Evolutionary conservation across 768 basidiomycete species (phyloP), one percentile per base, ranked within the genome.

Genomic region (Mycena capillaripes): DNA sequence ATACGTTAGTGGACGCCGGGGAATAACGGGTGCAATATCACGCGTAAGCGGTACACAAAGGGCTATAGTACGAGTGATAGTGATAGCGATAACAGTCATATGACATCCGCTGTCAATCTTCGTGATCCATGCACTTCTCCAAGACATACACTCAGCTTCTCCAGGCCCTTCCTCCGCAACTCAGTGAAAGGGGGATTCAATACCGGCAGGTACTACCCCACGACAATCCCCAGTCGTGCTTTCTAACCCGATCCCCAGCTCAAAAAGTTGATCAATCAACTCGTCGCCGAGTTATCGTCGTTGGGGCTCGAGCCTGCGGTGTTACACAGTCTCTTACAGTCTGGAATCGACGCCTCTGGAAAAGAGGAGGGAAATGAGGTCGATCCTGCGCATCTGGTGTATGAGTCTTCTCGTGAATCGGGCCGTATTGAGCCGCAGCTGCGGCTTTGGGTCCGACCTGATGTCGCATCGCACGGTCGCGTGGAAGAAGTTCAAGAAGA

Each of bases 241-340:
- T 65, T 40, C 36, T 69, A 11, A 27, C 60, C 32, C 61, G 44
- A 56, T 27, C 53, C 73, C 48, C 76, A 97, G 94, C 90, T 98
- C 66, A 98, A 98, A 83, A 96, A 94, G 76, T 84, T 97, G 36
- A 97, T 98, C 75, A 94, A 95, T 72, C 88, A 92, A 77, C 89
- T 96, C 44, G 95, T 94, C 0, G 81, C 83, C 11, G 97, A 98
- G 81, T 90, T 98, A 21, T 85, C 89, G 4, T 86, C 89, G 2
- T 83, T 96, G 27, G 97, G 95, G 0, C 82, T 92, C 8, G 83
- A 82, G 67, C 90, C 90, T 6, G 77, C 81, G 10, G 77, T 89
- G 0, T 80, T 91, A 17, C 88, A 88, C 0, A 81, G 85, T 58
- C 80, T 87, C 25, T 79, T 88, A 19, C 80, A 76, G 48, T n/a